Evolutionary conservation across 1,139 yeast species (phyloP), one percentile per base, ranked within the genome.

Genomic region (Geotrichum europaeum): DNA sequence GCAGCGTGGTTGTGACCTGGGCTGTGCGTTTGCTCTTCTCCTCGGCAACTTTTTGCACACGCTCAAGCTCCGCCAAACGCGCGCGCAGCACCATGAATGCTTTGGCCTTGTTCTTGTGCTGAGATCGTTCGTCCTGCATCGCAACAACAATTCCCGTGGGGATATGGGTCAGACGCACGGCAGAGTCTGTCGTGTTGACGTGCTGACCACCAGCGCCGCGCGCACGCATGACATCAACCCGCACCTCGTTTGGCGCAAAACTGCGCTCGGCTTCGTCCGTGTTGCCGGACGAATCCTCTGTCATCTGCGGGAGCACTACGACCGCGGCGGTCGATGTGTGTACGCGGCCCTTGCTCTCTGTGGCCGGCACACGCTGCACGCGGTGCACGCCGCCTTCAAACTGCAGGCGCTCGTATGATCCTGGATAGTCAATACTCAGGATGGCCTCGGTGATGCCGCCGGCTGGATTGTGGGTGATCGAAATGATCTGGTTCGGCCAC

Each of bases 141-240:
- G 85, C 80, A 3, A 94, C 97, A 15, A 84, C 86, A 53, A 90
- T 84, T 3, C 98, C 97, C 0, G 97, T 86, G 1, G 99, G 98
- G 22, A 87, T 79, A 75, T 94, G 99, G 0, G 95, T 91, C 49
- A 95, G 76, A 68, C 99, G 80, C 22, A 94, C 98, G 0, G 99
- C 99, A 0, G 97, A 90, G 72, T 94, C 99, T 0, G 99, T 94
- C 22, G 97, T 94, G 71, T 95, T 94, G 55, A 94, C 99, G 72
- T 95, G 99, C 75, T 94, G 99, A 0, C 99, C 99, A 60, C 99
- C 99, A 65, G 96, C 88, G 2, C 99, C 99, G 59, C 97, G 85
- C 0, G 99, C 90, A 68, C 99, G 79, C 97, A 92, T 95, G 15
- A 95, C 90, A 73, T 95, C 99, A 4, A 94, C 84, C 64, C 97